A percentile compares a stretch with the other conserved stretches of the same genome.
These are phyloP conservation scores for Fusarium sp. DNA, from an alignment of 2,329 filamentous ascomycete genomes.

Conservation along the genomic window DNA sequence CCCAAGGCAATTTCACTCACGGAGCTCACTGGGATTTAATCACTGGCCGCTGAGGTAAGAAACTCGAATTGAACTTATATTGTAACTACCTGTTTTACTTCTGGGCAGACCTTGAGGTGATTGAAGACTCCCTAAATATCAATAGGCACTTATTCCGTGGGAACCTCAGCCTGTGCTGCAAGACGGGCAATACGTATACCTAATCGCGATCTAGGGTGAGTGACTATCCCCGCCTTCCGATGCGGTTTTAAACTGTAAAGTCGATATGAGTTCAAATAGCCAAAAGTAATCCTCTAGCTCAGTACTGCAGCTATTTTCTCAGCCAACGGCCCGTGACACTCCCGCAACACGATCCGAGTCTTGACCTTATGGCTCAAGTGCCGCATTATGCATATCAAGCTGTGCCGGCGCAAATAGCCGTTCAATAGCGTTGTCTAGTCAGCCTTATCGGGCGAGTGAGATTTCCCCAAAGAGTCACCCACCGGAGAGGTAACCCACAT, in stretches of 20 bases:
- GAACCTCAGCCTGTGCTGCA: neutral
- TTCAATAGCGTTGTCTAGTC: neutral
- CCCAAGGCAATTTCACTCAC: neutral
- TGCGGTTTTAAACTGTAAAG: neutral
- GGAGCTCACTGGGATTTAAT: neutral
- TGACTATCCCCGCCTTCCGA: neutral
- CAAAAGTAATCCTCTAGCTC: neutral
- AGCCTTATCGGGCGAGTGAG: neutral
- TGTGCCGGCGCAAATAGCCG: neutral
- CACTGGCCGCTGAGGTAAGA: neutral
- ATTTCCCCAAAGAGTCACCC: neutral
- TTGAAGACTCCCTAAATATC: neutral
- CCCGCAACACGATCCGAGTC: neutral
- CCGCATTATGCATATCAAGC: neutral
- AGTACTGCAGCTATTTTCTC: neutral
- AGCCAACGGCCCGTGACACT: neutral
- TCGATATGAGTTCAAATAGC: neutral
- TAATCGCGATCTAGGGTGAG: neutral
- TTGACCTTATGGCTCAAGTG: neutral
- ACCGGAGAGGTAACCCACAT: neutral
- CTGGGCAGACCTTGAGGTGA: neutral
- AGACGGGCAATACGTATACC: neutral
- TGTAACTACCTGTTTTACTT: neutral
- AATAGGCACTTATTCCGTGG: neutral
- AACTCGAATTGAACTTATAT: neutral